These are phyloP conservation scores for Solanum sejunctum DNA, from an alignment of 257 asterid genomes.

Conservation along the genomic window DNA sequence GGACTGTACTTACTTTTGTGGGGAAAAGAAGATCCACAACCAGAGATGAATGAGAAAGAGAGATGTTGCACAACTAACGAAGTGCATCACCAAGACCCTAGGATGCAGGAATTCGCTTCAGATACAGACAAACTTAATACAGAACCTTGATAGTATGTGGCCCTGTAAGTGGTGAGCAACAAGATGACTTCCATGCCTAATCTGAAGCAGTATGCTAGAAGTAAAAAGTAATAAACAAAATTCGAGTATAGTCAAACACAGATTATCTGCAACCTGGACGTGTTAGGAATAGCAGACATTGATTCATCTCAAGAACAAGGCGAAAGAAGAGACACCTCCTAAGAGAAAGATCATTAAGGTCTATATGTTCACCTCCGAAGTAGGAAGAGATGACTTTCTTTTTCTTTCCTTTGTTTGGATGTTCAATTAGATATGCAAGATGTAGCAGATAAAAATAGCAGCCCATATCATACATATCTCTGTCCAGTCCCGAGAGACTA, in stretches of 20 bases:
- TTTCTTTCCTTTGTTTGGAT: background rate
- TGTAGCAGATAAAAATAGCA: background rate
- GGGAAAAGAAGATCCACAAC: conserved; percentile 55
- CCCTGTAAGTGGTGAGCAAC: background rate
- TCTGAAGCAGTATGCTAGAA: background rate
- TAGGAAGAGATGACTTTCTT: background rate
- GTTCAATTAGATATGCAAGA: background rate
- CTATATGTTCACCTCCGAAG: background rate
- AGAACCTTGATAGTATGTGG: conserved; percentile 15
- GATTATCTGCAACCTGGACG: background rate
- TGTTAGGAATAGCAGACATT: background rate
- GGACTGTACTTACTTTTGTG: conserved; percentile 66
- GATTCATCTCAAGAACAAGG: background rate
- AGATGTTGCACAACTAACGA: background rate
- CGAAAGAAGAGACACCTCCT: background rate
- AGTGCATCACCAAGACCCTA: conserved; percentile 14
- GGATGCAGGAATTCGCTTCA: conserved; percentile 4
- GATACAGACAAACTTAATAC: conserved; percentile 7
- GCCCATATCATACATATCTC: background rate
- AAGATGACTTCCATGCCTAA: background rate
- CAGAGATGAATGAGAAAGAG: conserved; percentile 18
- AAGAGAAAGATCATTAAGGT: background rate
- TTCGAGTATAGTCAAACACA: background rate
- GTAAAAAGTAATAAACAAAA: background rate
- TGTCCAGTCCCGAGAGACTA: background rate